A percentile compares a stretch with the other conserved stretches of the same genome.
Evolutionary conservation across 2,329 filamentous ascomycete species (phyloP).

Genomic region (Leptographium lundbergii): DNA sequence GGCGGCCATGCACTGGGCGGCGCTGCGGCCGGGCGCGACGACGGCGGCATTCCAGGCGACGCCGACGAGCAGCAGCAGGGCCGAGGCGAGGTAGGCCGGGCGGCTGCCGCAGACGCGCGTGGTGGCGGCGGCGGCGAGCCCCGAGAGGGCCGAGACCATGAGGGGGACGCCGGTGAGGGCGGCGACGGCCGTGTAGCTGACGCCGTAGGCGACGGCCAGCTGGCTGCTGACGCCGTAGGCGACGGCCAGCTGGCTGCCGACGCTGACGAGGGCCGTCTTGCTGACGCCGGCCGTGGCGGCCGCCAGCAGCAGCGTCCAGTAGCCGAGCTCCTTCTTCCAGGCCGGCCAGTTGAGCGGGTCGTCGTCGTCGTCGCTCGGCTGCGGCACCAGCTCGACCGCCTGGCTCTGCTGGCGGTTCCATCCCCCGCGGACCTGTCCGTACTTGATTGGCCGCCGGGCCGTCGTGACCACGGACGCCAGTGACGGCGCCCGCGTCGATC

Average conservation of each 20-base stretch:
- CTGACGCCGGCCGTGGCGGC: constrained; percentile 34
- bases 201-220: constrained; percentile 28
- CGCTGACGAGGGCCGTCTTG: constrained; percentile 40
- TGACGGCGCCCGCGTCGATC: neutral
- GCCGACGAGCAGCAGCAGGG: constrained; percentile 33
- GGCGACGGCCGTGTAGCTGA: constrained; percentile 33
- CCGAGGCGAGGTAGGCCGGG: constrained; percentile 36
- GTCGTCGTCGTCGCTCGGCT: constrained; percentile 39
- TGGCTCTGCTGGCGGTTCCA: constrained; percentile 33
- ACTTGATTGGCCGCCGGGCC: neutral
- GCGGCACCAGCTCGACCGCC: constrained; percentile 35
- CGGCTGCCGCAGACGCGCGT: constrained; percentile 39
- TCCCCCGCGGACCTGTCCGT: constrained; percentile 9
- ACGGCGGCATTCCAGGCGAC: constrained; percentile 30
- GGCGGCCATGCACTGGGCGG: constrained; percentile 35
- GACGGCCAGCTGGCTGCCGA: constrained; percentile 30
- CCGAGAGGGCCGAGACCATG: constrained; percentile 34
- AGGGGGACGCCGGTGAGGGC: constrained; percentile 41
- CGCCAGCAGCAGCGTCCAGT: constrained; percentile 32
- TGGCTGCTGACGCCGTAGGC: constrained; percentile 30
- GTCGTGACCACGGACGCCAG: neutral
- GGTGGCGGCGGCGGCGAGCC: constrained; percentile 27
- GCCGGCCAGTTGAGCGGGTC: constrained; percentile 47
- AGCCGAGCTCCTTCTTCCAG: constrained; percentile 40
- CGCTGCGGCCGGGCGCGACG: constrained; percentile 26